Evolutionary conservation across 2,329 filamentous ascomycete species (phyloP), one percentile per base, ranked within the genome.

Genomic region (Colletotrichum australisinense): DNA sequence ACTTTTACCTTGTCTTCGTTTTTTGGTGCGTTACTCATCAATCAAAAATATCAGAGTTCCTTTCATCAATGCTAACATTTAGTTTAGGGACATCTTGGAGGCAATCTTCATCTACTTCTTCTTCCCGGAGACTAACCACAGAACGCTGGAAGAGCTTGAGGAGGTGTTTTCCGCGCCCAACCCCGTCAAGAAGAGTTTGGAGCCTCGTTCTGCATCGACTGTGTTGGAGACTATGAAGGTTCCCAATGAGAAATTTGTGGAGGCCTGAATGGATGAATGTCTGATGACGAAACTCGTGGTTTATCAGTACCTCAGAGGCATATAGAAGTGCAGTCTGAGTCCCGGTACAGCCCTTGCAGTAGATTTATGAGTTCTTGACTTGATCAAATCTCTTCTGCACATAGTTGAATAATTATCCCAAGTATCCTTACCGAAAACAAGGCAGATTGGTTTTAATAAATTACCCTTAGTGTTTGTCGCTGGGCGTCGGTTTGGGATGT

Each of bases 131-230:
- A 86, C 85, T 2, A 86, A 86, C 77, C 83, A 83, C n/a, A 80
- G 84, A 5, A 86, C 87, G 26, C 81, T 90, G 38, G 88, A 90
- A 79, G 88, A 90, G 77, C 73, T 90, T 68, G 85, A 86, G 8
- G 85, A 86, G 68, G 88, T 90, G 32, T 88, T 88, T 76, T 80
- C 82, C n/a, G 83, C 84, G 0, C 80, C 78, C 2, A 83, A 87
- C 76, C 86, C 86, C 0, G 85, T 87, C 19, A 84, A 83, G 78
- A 85, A 84, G 71, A 74, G 81, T 73, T 74, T 85, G 55, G 80
- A 84, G 77, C 84, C 84, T 78, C 77, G 86, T 64, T 83, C 78
- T 72, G 83, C 84, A 1, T 79, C 81, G 68, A 87, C 85, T 4
- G 85, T 87, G 3, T 77, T 86, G 75, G 66, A 73, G 19, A 75